Percentiles rank a stretch among this genome's conserved stretches.
Evolutionary conservation across 2,329 filamentous ascomycete genomes (phyloP).

Genomic region (Seiridium cupressi): DNA sequence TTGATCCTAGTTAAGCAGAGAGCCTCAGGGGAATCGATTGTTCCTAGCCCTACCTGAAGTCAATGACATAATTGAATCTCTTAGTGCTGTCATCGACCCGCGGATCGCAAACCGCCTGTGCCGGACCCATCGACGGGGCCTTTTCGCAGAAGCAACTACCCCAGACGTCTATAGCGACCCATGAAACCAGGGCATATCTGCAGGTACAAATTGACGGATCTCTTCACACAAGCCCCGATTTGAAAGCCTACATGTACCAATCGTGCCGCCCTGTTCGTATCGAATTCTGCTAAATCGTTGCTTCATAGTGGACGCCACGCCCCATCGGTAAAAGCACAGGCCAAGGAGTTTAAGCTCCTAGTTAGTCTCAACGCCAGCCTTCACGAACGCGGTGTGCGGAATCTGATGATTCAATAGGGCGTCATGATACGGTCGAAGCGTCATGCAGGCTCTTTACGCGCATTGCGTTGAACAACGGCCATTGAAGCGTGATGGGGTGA

Average conservation of each 20-base stretch:
- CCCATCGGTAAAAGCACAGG: background rate
- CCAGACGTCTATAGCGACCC: background rate
- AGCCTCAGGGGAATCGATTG: background rate
- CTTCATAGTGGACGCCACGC: no score
- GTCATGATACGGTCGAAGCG: background rate
- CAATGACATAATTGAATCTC: slow-evolving; percentile 5
- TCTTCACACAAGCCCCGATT: background rate
- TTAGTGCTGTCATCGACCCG: background rate
- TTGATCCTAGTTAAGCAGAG: background rate
- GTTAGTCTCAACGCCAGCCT: background rate
- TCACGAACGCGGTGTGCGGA: background rate
- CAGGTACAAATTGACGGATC: background rate
- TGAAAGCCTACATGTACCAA: background rate
- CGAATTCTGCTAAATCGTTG: no score
- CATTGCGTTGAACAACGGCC: background rate
- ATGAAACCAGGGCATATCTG: background rate
- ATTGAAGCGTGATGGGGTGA: background rate
- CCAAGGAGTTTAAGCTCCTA: background rate
- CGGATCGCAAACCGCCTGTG: background rate
- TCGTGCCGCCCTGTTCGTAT: no score
- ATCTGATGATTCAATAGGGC: slow-evolving; percentile 3
- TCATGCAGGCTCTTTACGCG: background rate
- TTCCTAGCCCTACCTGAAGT: background rate
- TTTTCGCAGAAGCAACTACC: background rate
- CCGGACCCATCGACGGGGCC: background rate